Evolutionary conservation across 176 grass and related monocot genomes (phyloP).

Genomic region (Avena atlantica): DNA sequence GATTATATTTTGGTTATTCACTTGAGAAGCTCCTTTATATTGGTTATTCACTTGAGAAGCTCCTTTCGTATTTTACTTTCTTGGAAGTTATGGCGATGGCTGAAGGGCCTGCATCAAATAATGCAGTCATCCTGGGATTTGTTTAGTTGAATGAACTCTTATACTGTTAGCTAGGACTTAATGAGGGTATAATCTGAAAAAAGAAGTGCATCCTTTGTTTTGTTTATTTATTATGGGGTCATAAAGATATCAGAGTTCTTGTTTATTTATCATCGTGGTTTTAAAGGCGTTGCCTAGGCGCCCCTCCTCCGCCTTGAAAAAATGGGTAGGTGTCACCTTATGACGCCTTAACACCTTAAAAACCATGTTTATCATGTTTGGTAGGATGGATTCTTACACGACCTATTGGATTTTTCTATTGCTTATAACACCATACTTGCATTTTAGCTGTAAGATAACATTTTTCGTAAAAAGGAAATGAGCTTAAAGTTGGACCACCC

Average conservation of each 20-base stretch:
- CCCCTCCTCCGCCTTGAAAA: no score
- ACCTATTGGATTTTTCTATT: neutral
- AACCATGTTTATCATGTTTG: neutral
- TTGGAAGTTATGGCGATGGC: neutral
- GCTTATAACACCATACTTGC: neutral
- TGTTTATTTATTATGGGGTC: neutral
- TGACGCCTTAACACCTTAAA: no score
- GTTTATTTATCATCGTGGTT: neutral
- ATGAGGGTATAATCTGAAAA: slow-evolving; percentile 25
- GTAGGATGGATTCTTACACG: neutral
- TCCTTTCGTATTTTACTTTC: slow-evolving; percentile 5
- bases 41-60: slow-evolving; percentile 12
- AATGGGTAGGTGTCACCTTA: no score
- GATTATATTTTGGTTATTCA: slow-evolving; percentile 2
- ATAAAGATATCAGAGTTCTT: neutral
- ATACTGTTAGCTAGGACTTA: slow-evolving; percentile 9
- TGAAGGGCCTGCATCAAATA: neutral
- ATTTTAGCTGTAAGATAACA: neutral
- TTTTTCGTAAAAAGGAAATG: neutral
- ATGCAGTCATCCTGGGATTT: neutral
- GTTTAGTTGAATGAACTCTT: neutral
- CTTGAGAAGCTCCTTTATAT: neutral
- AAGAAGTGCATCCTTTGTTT: slow-evolving; percentile 17
- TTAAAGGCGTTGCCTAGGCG: no score
- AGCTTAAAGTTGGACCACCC: neutral